Evolutionary conservation across 257 asterid genomes (phyloP), one percentile per base, ranked within the genome.

Genomic region (Solanum clarkiae): DNA sequence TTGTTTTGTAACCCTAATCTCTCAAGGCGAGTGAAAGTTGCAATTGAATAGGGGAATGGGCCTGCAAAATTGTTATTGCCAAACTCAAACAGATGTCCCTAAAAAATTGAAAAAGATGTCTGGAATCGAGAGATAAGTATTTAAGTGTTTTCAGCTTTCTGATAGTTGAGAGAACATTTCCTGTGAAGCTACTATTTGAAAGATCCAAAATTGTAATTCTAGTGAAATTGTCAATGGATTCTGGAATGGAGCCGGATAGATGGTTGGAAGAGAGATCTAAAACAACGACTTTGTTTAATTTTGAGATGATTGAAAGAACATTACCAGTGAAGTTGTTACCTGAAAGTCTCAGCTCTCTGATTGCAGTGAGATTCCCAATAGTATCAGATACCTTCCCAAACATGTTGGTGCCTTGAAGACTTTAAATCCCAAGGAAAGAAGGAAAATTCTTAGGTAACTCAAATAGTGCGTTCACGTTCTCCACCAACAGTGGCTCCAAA

Each of bases 61-160:
- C 56, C 80, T 20, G 56, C 44, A 18, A 72, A 72, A 70, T 71
- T 6, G 18, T 71, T 20, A 18, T 10, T 2, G 4, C 1, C 4
- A 44, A 71, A 20, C 10, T 0, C 1, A 44, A 18, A 0, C 0
- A 10, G 1, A 1, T 5, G 44, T 1, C 80, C 44, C 80, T 20
- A 32, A 71, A 71, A 71, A 5, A 11, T 44, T 18, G 32, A 17
- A 0, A 1, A 44, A 71, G 20, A 71, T 71, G 18, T 20, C 18
- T 44, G 80, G 56, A 71, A 71, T 71, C 56, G 0, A 71, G 18
- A 44, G 1, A 3, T 20, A 71, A 20, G 32, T 0, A 6, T 2
- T 8, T 2, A 71, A 44, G 32, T 10, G 20, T 18, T 32, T 44
- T 71, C 80, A 71, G 36, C 56, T 42, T 20, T 10, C 9, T 0